A percentile compares a stretch with the other conserved stretches of the same genome.
These are phyloP conservation scores for Asclepias syriaca DNA, from an alignment of 257 asterid genomes.

Conservation along the genomic window DNA sequence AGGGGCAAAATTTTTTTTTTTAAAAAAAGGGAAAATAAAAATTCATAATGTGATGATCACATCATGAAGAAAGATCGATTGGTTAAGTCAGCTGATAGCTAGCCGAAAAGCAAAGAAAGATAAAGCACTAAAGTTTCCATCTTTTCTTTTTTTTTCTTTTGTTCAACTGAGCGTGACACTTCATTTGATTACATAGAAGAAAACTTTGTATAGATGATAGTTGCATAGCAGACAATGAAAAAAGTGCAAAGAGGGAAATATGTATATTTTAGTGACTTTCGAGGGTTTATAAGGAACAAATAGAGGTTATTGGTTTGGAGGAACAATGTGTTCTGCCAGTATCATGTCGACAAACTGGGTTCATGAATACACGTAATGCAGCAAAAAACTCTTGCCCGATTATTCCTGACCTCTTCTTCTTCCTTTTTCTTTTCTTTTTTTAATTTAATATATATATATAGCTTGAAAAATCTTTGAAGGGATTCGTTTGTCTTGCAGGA, in stretches of 20 bases:
- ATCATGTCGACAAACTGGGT: constrained; percentile 1
- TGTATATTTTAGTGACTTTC: not conserved
- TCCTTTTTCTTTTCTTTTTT: too few relatives aligned
- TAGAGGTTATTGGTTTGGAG: not conserved
- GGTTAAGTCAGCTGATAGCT: not conserved
- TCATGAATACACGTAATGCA: constrained; percentile 8
- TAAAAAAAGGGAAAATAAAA: not conserved
- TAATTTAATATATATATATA: too few relatives aligned
- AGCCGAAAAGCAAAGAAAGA: constrained; percentile 5
- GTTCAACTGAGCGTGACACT: constrained; percentile 5
- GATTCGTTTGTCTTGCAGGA: not conserved
- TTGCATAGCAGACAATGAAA: not conserved
- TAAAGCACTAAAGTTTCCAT: not conserved
- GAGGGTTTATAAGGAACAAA: not conserved
- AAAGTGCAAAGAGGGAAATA: not conserved
- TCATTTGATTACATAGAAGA: constrained; percentile 1
- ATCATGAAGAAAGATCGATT: not conserved
- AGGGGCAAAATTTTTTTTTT: too few relatives aligned
- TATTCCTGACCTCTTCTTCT: not conserved
- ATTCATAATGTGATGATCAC: not conserved
- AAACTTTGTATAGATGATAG: not conserved
- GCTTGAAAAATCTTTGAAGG: not conserved
- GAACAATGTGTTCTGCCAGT: not conserved
- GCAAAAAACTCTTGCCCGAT: not conserved
- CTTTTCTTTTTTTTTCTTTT: too few relatives aligned